Conservation (phyloP, 2,329 filamentous ascomycete genomes). For the Aspergillus nomiae region DNA sequence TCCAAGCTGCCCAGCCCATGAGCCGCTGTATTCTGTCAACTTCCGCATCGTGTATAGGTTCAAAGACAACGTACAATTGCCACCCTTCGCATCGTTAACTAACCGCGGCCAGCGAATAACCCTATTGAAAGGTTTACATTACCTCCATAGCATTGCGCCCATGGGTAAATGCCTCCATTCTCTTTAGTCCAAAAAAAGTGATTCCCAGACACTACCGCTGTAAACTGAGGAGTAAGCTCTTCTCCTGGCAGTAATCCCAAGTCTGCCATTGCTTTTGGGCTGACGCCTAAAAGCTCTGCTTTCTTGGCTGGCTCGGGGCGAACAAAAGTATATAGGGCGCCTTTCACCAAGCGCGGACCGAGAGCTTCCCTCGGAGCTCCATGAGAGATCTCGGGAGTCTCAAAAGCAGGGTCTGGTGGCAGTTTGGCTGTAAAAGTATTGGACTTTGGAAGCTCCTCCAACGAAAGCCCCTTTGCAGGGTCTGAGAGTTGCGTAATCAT, state of each 20-base stretch:
- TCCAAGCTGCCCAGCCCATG: conserved; percentile 94
- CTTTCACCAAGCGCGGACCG: conserved; percentile 78
- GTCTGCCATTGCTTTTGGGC: conserved; percentile 74
- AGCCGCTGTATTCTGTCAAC: conserved; percentile 57
- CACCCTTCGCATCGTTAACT: conserved; percentile 40
- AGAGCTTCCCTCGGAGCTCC: conserved; percentile 75
- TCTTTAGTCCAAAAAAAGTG: conserved; percentile 74
- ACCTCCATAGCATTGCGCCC: conserved; percentile 97
- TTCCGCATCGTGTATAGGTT: not conserved
- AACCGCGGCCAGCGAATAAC: not conserved
- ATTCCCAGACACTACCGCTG: conserved; percentile 77
- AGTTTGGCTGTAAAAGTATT: conserved; percentile 66
- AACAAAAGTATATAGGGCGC: conserved; percentile 87
- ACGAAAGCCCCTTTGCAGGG: conserved; percentile 32
- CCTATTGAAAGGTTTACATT: conserved; percentile 52
- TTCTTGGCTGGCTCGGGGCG: conserved; percentile 72
- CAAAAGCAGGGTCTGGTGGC: conserved; percentile 74
- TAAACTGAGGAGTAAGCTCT: conserved; percentile 72
- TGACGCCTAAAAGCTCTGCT: conserved; percentile 80
- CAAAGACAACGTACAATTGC: conserved; percentile 48
- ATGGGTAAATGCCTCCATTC: conserved; percentile 84
- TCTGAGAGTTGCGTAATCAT: conserved; percentile 49
- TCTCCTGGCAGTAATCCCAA: conserved; percentile 74
- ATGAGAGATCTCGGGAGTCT: conserved; percentile 80
- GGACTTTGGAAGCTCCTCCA: conserved; percentile 63